Conservation (phyloP, 2,329 filamentous ascomycete species). For the Aspergillus viridinutans region DNA sequence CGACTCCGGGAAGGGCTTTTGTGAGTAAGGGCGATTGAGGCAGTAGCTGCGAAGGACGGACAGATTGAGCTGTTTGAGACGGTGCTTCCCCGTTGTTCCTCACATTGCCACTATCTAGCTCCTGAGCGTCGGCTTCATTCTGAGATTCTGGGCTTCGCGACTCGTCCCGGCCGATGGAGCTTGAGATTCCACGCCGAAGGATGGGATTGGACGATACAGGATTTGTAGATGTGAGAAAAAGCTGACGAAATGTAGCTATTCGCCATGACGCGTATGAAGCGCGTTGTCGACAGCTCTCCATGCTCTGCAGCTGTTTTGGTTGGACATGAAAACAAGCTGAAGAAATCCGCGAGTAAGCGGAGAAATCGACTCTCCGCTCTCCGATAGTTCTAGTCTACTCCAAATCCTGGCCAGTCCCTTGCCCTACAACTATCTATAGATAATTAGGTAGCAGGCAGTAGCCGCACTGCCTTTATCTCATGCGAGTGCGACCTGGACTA, state of each 20-base stretch:
- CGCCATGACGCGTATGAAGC: conserved; percentile 32
- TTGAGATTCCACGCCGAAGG: conserved; percentile 12
- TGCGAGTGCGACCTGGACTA: too few relatives aligned
- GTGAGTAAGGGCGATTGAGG: conserved; percentile 35
- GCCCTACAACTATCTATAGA: too few relatives aligned
- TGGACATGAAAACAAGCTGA: not conserved
- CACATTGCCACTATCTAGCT: not conserved
- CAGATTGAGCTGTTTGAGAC: not conserved
- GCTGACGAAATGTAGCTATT: conserved; percentile 21
- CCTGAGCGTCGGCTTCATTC: not conserved
- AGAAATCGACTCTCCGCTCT: not conserved
- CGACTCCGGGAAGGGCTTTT: conserved; percentile 12
- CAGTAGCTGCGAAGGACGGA: conserved; percentile 28
- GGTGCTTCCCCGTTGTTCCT: not conserved
- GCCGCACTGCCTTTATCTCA: too few relatives aligned
- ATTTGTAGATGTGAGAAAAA: conserved; percentile 12
- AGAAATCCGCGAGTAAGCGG: conserved; percentile 1
- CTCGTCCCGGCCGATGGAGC: not conserved
- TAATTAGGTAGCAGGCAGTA: too few relatives aligned
- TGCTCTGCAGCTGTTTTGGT: conserved; percentile 6
- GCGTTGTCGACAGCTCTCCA: conserved; percentile 24
- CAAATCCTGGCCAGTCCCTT: not conserved
- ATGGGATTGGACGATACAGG: not conserved
- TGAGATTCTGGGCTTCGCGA: not conserved
- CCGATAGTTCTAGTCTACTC: not conserved